Percentiles rank a stretch among this genome's conserved stretches.
phyloP scores from a whole-genome alignment of 306 rosid genomes.

The Glycyrrhiza uralensis region DNA sequence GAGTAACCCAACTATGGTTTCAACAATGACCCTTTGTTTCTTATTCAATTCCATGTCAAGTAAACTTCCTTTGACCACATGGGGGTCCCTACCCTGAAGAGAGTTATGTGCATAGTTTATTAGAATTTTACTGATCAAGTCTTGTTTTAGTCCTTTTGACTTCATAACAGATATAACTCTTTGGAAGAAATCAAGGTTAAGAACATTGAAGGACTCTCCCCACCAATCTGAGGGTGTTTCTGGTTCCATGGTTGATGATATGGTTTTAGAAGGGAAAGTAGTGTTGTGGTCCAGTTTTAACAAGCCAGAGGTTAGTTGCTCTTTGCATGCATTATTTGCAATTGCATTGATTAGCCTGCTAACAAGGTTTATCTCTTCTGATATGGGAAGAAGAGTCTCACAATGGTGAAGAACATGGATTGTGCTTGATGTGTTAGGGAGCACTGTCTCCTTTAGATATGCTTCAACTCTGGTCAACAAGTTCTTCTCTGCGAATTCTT shows the following conservation, averaged over 20 bases:
- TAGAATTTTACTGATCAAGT: slow-evolving; percentile 85
- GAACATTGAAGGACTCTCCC: slow-evolving; percentile 72
- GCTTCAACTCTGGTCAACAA: slow-evolving; percentile 64
- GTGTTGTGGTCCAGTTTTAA: slow-evolving; percentile 80
- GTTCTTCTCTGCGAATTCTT: slow-evolving; percentile 76
- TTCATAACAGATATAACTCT: slow-evolving; percentile 76
- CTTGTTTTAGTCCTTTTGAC: slow-evolving; percentile 91
- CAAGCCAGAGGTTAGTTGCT: slow-evolving; percentile 89
- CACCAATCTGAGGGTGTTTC: slow-evolving; percentile 95
- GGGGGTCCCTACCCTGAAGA: slow-evolving; percentile 72
- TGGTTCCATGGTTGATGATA: slow-evolving; percentile 49
- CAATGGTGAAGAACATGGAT: slow-evolving; percentile 88
- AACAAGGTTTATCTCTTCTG: slow-evolving; percentile 77
- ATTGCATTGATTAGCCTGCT: slow-evolving; percentile 76
- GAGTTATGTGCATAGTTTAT: slow-evolving; percentile 82
- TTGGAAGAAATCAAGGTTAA: slow-evolving; percentile 74
- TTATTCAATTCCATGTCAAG: slow-evolving; percentile 68
- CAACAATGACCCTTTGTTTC: slow-evolving; percentile 85
- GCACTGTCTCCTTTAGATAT: slow-evolving; percentile 62
- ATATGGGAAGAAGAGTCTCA: slow-evolving; percentile 64
- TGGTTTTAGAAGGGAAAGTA: slow-evolving; percentile 58
- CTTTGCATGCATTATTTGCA: slow-evolving; percentile 90
- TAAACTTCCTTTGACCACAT: slow-evolving; percentile 51
- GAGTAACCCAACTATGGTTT: slow-evolving; percentile 69
- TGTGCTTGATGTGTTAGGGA: slow-evolving; percentile 67